Base-by-base conservation (phyloP, 495 filamentous ascomycete genomes). In the Penicillium longicatenatum region DNA sequence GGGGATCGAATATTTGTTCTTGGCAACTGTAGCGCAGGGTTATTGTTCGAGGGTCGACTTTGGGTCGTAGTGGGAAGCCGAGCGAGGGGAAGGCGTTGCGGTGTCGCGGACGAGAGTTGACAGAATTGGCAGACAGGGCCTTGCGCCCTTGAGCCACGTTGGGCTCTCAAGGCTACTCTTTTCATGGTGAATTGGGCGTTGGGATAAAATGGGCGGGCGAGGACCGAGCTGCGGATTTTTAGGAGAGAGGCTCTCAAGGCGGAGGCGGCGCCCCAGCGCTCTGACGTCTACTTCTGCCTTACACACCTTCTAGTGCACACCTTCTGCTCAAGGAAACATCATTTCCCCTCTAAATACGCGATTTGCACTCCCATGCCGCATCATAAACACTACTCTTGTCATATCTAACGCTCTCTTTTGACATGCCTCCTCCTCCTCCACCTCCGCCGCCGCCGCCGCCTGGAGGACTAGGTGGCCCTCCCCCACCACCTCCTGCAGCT, bases 351-450 rank as follows among this genome's bases (percentile, higher is more conserved):
- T 52, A 57, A 24, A 59, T 60, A 42, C 30, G 31, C 29, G n/a
- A 30, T 65, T 47, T 39, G 43, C 33, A 21, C 21, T 26, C 50
- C 50, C 19, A 61, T 63, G 54, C 37, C 29, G 29, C 22, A 16
- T 24, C 45, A n/a, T 52, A 35, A 19, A 43, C 24, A 48, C 31
- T 44, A 51, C 29, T 53, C 31, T 35, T 47, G 45, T 54, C 48
- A 22, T 45, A 45, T 54, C 31, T 55, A 52, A 59, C 48, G 3
- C 52, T 14, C 39, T 54, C 46, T 44, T 52, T 50, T 42, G 65
- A 57, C 19, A 89, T 89, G 84, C 84, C 87, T 72, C 81, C 82
- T 63, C 86, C 87, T 42, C 87, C 87, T 59, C 87, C 88, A 54
- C 89, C 89, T n/a, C 88, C 88, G 39, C 85, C 84, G 31, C 84